These are phyloP conservation scores for Aspergillus biplanus DNA, from an alignment of 495 filamentous ascomycete genomes.

Conservation along the genomic window DNA sequence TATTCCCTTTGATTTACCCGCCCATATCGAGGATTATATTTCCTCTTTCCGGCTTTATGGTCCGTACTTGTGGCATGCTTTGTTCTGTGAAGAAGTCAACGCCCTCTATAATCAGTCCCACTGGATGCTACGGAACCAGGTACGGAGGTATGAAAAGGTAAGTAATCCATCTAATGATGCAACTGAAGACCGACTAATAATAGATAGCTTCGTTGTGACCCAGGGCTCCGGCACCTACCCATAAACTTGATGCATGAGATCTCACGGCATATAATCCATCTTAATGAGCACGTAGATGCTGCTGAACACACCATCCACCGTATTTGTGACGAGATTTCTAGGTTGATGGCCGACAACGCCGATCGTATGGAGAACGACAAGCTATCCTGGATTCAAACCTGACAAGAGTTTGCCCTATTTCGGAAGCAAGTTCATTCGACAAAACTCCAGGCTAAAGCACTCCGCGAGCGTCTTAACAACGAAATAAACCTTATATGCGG, in stretches of 20 bases:
- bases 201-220: background rate
- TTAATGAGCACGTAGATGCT: background rate
- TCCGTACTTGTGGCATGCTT: conserved; percentile 6
- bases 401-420: background rate
- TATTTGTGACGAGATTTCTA: background rate
- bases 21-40: background rate
- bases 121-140: background rate
- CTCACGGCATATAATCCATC: background rate
- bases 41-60: background rate
- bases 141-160: background rate
- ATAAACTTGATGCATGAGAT: background rate
- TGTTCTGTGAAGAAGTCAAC: background rate
- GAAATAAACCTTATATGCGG: conserved; percentile 4
- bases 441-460: background rate
- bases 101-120: background rate
- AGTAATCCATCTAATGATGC: background rate
- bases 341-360: background rate
- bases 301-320: background rate
- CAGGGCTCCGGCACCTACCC: background rate
- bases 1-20: background rate
- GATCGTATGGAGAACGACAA: background rate
- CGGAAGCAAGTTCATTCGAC: background rate
- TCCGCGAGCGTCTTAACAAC: conserved; percentile 1
- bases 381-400: background rate
- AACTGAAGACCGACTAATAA: background rate